Evolutionary conservation across 805 yeast species (phyloP).

Genomic region (Pichia ethanolica): DNA sequence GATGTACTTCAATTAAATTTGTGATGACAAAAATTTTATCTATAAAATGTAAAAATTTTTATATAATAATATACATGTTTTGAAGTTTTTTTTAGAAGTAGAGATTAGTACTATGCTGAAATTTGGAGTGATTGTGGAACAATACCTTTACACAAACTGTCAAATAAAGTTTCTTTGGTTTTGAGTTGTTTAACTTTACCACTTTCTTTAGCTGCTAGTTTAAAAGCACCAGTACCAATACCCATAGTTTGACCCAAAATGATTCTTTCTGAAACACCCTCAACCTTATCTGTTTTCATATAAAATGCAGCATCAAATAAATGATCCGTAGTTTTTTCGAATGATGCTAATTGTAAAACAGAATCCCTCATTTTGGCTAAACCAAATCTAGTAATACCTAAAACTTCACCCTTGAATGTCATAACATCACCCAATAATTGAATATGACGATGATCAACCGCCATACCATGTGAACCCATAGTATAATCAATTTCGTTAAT

Average conservation of each 20-base stretch:
- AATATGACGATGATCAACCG: constrained; percentile 98
- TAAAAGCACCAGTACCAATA: constrained; percentile 95
- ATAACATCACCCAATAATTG: constrained; percentile 95
- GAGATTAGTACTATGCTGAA: background rate
- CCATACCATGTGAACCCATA: constrained; percentile 99
- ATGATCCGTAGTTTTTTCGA: constrained; percentile 97
- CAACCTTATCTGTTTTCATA: constrained; percentile 92
- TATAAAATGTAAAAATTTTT: background rate
- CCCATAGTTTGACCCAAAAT: constrained; percentile 97
- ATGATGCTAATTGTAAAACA: constrained; percentile 91
- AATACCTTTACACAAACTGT: constrained; percentile 30
- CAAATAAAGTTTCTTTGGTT: constrained; percentile 43
- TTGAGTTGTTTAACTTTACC: constrained; percentile 17
- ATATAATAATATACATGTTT: background rate
- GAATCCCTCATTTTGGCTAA: constrained; percentile 97
- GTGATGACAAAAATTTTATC: background rate
- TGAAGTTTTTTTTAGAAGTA: background rate
- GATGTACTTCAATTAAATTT: background rate
- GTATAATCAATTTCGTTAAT: constrained; percentile 93
- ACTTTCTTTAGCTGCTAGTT: constrained; percentile 55
- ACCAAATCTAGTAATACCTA: constrained; percentile 97
- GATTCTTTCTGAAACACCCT: constrained; percentile 97
- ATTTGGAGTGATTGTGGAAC: constrained; percentile 15
- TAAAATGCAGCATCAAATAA: constrained; percentile 96
- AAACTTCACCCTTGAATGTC: constrained; percentile 97